phyloP scores from a whole-genome alignment of 1,284 basidiomycete genomes.

The Leccinum huronense region DNA sequence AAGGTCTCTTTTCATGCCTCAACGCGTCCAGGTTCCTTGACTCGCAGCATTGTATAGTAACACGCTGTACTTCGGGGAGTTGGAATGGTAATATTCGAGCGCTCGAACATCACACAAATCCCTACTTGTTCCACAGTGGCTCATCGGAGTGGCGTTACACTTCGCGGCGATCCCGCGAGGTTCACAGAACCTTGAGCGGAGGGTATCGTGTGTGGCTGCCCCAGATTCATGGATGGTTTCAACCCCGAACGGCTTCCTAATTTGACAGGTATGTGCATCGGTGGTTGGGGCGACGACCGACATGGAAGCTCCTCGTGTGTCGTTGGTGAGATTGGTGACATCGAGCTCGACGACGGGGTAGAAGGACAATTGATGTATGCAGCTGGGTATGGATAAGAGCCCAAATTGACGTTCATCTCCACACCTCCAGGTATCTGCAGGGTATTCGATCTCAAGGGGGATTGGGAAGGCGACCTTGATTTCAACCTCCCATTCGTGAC shows the following conservation, averaged over 20 bases:
- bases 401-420: constrained; percentile 18
- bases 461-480: constrained; percentile 35
- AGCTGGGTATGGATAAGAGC: constrained; percentile 18
- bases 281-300: constrained; percentile 21
- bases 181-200: constrained; percentile 20
- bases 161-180: constrained; percentile 21
- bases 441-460: constrained; percentile 26
- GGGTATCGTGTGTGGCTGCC: constrained; percentile 18
- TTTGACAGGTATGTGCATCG: constrained; percentile 17
- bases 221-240: constrained; percentile 29
- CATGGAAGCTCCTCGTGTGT: constrained; percentile 15
- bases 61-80: background rate
- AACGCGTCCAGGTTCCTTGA: background rate
- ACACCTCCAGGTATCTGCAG: constrained; percentile 17
- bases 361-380: constrained; percentile 21
- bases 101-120: constrained; percentile 1
- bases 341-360: constrained; percentile 20
- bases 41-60: background rate
- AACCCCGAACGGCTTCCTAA: constrained; percentile 29
- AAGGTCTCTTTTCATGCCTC: constrained; percentile 6
- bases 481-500: constrained; percentile 18
- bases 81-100: constrained; percentile 4
- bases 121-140: background rate
- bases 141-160: constrained; percentile 31
- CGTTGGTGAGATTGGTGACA: constrained; percentile 26